Conservation (phyloP, 1,139 yeast species). For the Pichia sp. region DNA sequence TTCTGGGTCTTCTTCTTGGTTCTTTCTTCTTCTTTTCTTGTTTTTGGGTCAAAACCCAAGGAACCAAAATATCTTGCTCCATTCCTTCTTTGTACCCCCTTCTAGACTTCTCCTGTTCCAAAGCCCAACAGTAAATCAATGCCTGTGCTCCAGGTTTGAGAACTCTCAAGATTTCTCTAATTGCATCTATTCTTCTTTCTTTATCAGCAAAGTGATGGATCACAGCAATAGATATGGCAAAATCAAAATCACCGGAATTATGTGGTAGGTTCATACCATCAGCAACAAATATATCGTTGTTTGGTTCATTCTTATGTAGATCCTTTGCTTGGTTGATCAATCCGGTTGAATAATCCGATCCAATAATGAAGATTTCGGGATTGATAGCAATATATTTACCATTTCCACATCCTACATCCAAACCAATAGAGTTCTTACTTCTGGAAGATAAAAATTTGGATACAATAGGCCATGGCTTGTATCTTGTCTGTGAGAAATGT, state of each 20-base stretch:
- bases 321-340: constrained; percentile 62
- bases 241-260: constrained; percentile 53
- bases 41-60: constrained; percentile 72
- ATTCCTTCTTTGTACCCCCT: constrained; percentile 86
- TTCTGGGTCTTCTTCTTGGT: background rate
- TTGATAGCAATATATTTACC: constrained; percentile 83
- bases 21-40: constrained; percentile 27
- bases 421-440: constrained; percentile 34
- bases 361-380: constrained; percentile 57
- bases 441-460: constrained; percentile 48
- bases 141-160: constrained; percentile 57
- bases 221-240: constrained; percentile 93
- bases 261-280: constrained; percentile 77
- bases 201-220: constrained; percentile 90
- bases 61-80: constrained; percentile 90
- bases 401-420: constrained; percentile 92
- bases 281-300: constrained; percentile 51
- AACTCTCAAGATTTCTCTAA: constrained; percentile 54
- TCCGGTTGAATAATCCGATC: constrained; percentile 80
- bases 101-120: constrained; percentile 80
- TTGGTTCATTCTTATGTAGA: constrained; percentile 29
- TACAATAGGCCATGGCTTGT: constrained; percentile 98
- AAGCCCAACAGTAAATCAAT: constrained; percentile 90
- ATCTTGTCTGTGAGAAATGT: constrained; percentile 89
- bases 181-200: constrained; percentile 69